Conservation (phyloP, 2,329 filamentous ascomycete species). For the Hypoxylon sp. region DNA sequence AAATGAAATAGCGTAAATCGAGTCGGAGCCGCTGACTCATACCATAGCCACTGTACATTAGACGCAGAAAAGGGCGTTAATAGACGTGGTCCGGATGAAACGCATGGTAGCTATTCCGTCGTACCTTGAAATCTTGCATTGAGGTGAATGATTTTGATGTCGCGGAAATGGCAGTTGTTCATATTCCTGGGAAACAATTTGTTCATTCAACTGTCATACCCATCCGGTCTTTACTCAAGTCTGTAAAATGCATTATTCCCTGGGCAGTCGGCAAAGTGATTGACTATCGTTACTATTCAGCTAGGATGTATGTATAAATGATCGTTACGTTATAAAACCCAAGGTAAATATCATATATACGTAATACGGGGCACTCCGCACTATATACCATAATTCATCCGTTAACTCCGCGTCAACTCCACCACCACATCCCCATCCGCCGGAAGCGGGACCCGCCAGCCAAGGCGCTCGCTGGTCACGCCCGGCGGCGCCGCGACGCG, state of each 20-base stretch:
- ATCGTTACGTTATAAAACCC: background rate
- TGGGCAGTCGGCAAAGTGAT: background rate
- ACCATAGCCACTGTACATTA: slow-evolving; percentile 35
- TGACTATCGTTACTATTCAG: background rate
- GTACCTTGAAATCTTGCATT: background rate
- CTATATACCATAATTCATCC: background rate
- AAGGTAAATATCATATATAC: background rate
- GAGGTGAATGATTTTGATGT: background rate
- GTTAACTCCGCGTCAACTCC: slow-evolving; percentile 28
- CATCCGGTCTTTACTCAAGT: no score
- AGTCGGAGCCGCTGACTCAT: slow-evolving; percentile 21
- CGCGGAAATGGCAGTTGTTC: no score
- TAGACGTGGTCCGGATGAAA: slow-evolving; percentile 23
- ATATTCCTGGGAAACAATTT: no score
- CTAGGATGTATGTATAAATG: background rate
- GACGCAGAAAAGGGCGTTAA: slow-evolving; percentile 33
- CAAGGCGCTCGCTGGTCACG: slow-evolving; percentile 42
- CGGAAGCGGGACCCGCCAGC: slow-evolving; percentile 48
- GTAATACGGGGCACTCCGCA: background rate
- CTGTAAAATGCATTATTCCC: background rate
- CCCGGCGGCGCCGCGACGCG: slow-evolving; percentile 39
- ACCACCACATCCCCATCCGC: slow-evolving; percentile 41
- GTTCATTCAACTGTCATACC: no score
- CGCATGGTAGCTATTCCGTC: background rate
- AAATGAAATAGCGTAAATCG: background rate